Conservation (phyloP, 1,284 basidiomycete genomes). For the Pholiota adiposa region DNA sequence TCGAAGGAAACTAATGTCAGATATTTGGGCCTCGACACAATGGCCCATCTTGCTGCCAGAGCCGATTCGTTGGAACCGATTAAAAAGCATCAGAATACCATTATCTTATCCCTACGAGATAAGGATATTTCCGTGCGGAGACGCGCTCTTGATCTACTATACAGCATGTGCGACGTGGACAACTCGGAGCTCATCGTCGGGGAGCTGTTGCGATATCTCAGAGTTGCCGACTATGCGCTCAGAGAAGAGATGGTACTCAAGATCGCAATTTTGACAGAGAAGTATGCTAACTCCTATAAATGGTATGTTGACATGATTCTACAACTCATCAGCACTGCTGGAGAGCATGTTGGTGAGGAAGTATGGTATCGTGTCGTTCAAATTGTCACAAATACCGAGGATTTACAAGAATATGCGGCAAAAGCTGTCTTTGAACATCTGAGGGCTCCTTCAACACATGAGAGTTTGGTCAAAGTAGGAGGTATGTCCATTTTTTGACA, state of each 20-base stretch:
- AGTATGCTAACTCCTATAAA: conserved; percentile 93
- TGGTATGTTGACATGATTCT: conserved; percentile 98
- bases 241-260: conserved; percentile 99
- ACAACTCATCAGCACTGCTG: conserved; percentile 93
- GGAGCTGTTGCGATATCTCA: conserved; percentile 91
- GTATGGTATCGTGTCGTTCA: conserved; percentile 99
- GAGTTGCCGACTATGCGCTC: conserved; percentile 93
- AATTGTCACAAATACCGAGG: conserved; percentile 98
- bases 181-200: conserved; percentile 96
- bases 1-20: conserved; percentile 99
- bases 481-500: conserved; percentile 50
- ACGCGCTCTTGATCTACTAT: conserved; percentile 92
- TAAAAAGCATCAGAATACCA: conserved; percentile 95
- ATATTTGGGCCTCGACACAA: conserved; percentile 96
- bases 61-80: conserved; percentile 90
- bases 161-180: conserved; percentile 98
- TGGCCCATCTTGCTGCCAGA: conserved; percentile 96
- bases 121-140: conserved; percentile 97
- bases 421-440: conserved; percentile 93
- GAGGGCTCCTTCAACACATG: conserved; percentile 88
- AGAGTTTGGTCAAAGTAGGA: conserved; percentile 96
- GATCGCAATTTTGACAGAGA: conserved; percentile 97
- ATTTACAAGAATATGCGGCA: conserved; percentile 94
- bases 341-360: conserved; percentile 98
- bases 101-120: conserved; percentile 93